Percentiles rank a stretch among this genome's conserved stretches.
These are phyloP conservation scores for Neopestalotiopsis rosae DNA, from an alignment of 2,329 filamentous ascomycete species.

Conservation along the genomic window DNA sequence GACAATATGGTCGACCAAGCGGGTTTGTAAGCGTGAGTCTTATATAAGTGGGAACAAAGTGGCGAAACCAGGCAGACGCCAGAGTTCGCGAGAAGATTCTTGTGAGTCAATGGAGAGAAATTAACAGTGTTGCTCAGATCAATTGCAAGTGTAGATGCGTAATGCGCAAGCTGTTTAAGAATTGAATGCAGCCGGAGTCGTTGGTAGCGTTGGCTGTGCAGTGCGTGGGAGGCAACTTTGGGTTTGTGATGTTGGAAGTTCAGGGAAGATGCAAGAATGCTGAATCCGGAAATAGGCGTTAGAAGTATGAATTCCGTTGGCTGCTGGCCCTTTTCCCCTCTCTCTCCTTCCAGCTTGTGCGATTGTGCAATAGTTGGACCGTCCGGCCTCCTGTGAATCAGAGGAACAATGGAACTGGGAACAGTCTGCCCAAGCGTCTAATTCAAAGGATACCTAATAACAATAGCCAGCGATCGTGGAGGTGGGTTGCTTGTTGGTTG, in stretches of 20 bases:
- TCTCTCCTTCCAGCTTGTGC: neutral
- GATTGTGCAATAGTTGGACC: conserved; percentile 15
- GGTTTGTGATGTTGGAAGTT: conserved; percentile 16
- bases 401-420: conserved; percentile 13
- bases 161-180: conserved; percentile 11
- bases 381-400: conserved; percentile 14
- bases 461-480: conserved; percentile 14
- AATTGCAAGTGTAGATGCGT: conserved; percentile 21
- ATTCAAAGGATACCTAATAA: conserved; percentile 3
- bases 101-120: conserved; percentile 28
- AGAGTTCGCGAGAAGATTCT: conserved; percentile 26
- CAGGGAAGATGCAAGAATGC: conserved; percentile 15
- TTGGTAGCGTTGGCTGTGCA: conserved; percentile 8
- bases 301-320: conserved; percentile 14
- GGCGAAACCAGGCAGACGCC: conserved; percentile 34
- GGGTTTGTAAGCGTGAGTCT: conserved; percentile 32
- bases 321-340: neutral
- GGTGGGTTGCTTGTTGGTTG: conserved; percentile 15
- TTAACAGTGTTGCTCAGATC: conserved; percentile 17
- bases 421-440: neutral
- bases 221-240: conserved; percentile 7
- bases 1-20: conserved; percentile 5
- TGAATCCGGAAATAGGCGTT: conserved; percentile 17
- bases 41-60: conserved; percentile 24
- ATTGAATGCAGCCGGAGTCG: conserved; percentile 14